These are phyloP conservation scores for Blastobotrys arbuscula DNA, from an alignment of 1,139 yeast genomes.

Conservation along the genomic window DNA sequence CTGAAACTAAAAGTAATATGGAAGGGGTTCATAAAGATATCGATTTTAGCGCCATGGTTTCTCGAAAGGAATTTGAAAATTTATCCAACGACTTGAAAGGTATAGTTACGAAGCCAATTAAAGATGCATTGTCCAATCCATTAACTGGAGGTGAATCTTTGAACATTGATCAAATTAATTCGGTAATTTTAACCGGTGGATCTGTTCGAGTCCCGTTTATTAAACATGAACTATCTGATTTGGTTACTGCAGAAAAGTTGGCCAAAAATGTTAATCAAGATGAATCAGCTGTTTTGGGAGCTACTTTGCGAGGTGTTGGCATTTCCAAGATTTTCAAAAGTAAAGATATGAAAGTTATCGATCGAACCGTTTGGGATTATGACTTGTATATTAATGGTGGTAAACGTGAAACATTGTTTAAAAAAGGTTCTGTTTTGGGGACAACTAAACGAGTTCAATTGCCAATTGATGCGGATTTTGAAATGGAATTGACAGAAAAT, in stretches of 20 bases:
- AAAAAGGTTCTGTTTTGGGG: slow-evolving; percentile 30
- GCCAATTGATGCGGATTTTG: slow-evolving; percentile 29
- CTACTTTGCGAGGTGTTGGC: slow-evolving; percentile 73
- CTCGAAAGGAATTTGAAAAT: slow-evolving; percentile 76
- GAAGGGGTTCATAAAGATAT: slow-evolving; percentile 58
- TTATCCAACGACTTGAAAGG: slow-evolving; percentile 41
- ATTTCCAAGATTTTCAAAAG: slow-evolving; percentile 56
- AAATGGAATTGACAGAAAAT: slow-evolving; percentile 51
- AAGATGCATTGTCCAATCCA: slow-evolving; percentile 42
- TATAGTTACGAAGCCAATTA: slow-evolving; percentile 51
- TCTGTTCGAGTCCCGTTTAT: slow-evolving; percentile 87
- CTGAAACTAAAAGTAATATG: slow-evolving; percentile 64
- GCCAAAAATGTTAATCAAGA: slow-evolving; percentile 94
- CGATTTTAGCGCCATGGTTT: slow-evolving; percentile 62
- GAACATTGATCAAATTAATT: slow-evolving; percentile 43
- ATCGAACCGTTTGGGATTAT: slow-evolving; percentile 42
- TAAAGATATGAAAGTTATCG: slow-evolving; percentile 56
- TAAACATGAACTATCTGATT: slow-evolving; percentile 45
- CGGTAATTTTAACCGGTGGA: slow-evolving; percentile 86
- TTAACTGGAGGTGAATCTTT: slow-evolving; percentile 28
- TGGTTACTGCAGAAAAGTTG: slow-evolving; percentile 52
- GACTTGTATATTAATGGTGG: slow-evolving; percentile 17
- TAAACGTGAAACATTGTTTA: slow-evolving; percentile 22
- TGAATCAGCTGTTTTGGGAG: slow-evolving; percentile 89
- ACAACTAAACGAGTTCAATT: slow-evolving; percentile 18